These are phyloP conservation scores for Penicillium diatomitis DNA, from an alignment of 495 filamentous ascomycete species.

Conservation along the genomic window DNA sequence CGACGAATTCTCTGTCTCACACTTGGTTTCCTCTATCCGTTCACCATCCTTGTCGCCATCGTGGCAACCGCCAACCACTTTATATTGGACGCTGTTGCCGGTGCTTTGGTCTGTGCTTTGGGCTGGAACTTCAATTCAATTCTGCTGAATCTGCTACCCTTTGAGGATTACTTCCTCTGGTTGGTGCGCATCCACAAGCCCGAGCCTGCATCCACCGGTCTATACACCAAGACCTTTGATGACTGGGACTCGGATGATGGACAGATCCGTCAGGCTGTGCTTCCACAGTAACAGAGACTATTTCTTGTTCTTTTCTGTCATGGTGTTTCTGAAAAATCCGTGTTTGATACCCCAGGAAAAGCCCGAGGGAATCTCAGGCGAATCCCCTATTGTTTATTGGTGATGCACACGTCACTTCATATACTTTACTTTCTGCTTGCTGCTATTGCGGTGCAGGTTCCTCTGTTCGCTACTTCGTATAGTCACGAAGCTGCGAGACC, in stretches of 20 bases:
- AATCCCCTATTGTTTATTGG: too few species aligned
- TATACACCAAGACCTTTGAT: slow-evolving; percentile 5
- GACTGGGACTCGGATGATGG: slow-evolving; percentile 15
- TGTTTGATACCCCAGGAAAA: too few species aligned
- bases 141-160: slow-evolving; percentile 48
- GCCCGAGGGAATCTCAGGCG: too few species aligned
- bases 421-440: too few species aligned
- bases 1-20: slow-evolving; percentile 35
- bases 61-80: slow-evolving; percentile 69
- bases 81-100: slow-evolving; percentile 61
- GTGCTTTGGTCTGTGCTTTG: slow-evolving; percentile 47
- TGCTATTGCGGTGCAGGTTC: too few species aligned
- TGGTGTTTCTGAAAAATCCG: too few species aligned
- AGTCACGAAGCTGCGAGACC: too few species aligned
- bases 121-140: slow-evolving; percentile 50
- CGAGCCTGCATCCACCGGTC: slow-evolving; percentile 16
- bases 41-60: slow-evolving; percentile 56
- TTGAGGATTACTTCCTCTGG: slow-evolving; percentile 62
- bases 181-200: slow-evolving; percentile 55
- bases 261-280: slow-evolving; percentile 3
- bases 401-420: too few species aligned
- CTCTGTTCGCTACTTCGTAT: too few species aligned
- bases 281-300: not conserved
- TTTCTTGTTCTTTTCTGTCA: too few species aligned
- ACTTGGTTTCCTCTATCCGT: slow-evolving; percentile 55